Percentiles rank a stretch among this genome's conserved stretches.
Conservation (phyloP, 192 early-diverging fungal genomes). For the Podila minutissima region DNA sequence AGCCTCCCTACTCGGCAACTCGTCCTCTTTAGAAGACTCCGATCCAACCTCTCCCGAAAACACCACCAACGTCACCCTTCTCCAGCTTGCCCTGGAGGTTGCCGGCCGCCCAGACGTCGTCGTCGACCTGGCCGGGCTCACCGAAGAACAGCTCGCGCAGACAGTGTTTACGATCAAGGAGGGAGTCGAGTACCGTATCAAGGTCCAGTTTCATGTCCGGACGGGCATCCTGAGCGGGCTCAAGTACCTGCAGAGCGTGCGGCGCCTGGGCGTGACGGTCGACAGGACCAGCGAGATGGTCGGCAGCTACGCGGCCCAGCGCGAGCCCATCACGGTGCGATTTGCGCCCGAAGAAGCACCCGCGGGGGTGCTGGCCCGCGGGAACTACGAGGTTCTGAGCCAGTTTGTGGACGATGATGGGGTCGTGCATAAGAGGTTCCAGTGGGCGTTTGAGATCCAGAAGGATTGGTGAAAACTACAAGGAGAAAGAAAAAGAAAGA, state of each 20-base stretch:
- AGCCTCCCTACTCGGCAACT: neutral
- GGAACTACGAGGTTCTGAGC: slow-evolving; percentile 85
- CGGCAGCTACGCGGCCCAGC: slow-evolving; percentile 88
- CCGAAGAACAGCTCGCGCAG: slow-evolving; percentile 68
- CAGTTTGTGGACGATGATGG: slow-evolving; percentile 93
- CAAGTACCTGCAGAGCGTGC: slow-evolving; percentile 92
- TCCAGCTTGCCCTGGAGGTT: slow-evolving; percentile 78
- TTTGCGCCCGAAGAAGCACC: slow-evolving; percentile 89
- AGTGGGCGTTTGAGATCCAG: slow-evolving; percentile 85
- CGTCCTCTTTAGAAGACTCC: neutral
- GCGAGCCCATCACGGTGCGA: slow-evolving; percentile 74
- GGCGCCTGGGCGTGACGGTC: slow-evolving; percentile 76
- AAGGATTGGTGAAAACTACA: slow-evolving; percentile 74
- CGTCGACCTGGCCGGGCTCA: slow-evolving; percentile 76
- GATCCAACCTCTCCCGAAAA: neutral
- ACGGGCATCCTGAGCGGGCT: slow-evolving; percentile 91
- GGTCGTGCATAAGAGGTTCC: slow-evolving; percentile 77
- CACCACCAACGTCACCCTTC: slow-evolving; percentile 66
- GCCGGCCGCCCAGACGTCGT: slow-evolving; percentile 74
- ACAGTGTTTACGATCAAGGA: slow-evolving; percentile 89
- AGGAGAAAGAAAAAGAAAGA: neutral
- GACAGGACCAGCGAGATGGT: slow-evolving; percentile 95
- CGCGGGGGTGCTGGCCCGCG: slow-evolving; percentile 87
- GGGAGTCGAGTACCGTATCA: slow-evolving; percentile 89
- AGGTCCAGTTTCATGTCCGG: slow-evolving; percentile 87